Conservation (phyloP, 305 asterid genomes). For the Solanum hybrid region DNA sequence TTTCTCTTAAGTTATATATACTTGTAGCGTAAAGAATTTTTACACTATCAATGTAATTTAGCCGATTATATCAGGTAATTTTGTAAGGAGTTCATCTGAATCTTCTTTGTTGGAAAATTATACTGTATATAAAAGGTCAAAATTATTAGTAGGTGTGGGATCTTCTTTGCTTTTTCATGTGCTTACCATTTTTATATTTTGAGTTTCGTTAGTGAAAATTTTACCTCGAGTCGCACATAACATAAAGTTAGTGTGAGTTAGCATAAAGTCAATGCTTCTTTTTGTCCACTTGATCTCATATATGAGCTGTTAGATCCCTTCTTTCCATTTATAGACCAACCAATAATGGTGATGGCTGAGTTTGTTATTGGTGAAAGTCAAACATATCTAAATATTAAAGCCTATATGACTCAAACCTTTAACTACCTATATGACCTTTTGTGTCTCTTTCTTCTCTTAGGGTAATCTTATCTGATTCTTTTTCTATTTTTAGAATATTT, state of each 20-base stretch:
- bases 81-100: background rate
- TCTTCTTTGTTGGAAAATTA: background rate
- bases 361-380: background rate
- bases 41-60: background rate
- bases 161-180: background rate
- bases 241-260: background rate
- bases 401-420: background rate
- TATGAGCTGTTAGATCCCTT: conserved; percentile 1
- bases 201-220: background rate
- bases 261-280: background rate
- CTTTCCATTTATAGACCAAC: conserved; percentile 13
- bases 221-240: background rate
- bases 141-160: background rate
- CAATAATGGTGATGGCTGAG: background rate
- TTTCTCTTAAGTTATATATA: background rate
- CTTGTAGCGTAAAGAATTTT: background rate
- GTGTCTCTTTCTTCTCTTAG: background rate
- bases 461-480: background rate
- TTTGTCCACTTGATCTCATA: background rate
- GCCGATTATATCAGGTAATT: background rate
- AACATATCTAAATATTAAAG: conserved; percentile 3
- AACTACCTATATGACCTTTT: background rate
- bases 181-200: background rate
- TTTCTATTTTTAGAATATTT: background rate
- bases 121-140: background rate